phyloP scores from a whole-genome alignment of 495 filamentous ascomycete species.

The Aspergillus campestris region DNA sequence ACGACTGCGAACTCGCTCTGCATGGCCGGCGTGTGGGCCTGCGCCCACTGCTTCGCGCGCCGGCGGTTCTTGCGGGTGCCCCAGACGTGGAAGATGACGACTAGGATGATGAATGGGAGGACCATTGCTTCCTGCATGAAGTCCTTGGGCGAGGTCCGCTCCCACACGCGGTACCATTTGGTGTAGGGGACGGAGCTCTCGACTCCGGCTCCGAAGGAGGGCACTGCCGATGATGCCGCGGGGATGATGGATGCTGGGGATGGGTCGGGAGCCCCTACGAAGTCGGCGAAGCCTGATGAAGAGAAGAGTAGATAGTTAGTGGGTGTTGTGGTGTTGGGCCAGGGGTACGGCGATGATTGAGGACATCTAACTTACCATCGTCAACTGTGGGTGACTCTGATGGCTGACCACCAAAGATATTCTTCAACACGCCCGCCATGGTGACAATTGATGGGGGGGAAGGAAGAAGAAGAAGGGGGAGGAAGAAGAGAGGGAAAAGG shows the following conservation, averaged over 20 bases:
- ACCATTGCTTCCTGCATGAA: slow-evolving; percentile 85
- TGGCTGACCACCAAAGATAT: slow-evolving; percentile 58
- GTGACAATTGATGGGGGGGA: slow-evolving; percentile 2
- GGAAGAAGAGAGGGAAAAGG: neutral
- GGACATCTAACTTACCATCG: slow-evolving; percentile 44
- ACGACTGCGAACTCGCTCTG: slow-evolving; percentile 82
- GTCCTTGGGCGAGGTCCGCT: slow-evolving; percentile 70
- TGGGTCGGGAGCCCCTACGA: slow-evolving; percentile 58
- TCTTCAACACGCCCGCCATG: slow-evolving; percentile 65
- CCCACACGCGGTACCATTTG: slow-evolving; percentile 94
- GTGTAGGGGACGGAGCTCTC: slow-evolving; percentile 56
- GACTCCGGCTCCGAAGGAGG: slow-evolving; percentile 40
- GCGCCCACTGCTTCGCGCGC: slow-evolving; percentile 74
- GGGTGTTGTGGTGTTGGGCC: slow-evolving; percentile 2
- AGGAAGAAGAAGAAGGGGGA: slow-evolving; percentile 4
- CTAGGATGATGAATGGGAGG: slow-evolving; percentile 58
- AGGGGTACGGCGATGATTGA: neutral
- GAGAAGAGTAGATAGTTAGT: neutral
- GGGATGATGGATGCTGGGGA: slow-evolving; percentile 44
- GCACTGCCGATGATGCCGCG: slow-evolving; percentile 32
- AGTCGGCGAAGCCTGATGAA: slow-evolving; percentile 67
- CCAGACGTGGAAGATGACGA: slow-evolving; percentile 74
- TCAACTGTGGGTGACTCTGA: slow-evolving; percentile 45
- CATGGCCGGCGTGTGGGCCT: slow-evolving; percentile 60
- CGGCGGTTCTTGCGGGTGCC: slow-evolving; percentile 71